Evolutionary conservation across 2,329 filamentous ascomycete genomes (phyloP).

Genomic region (Aspergillus tanneri): DNA sequence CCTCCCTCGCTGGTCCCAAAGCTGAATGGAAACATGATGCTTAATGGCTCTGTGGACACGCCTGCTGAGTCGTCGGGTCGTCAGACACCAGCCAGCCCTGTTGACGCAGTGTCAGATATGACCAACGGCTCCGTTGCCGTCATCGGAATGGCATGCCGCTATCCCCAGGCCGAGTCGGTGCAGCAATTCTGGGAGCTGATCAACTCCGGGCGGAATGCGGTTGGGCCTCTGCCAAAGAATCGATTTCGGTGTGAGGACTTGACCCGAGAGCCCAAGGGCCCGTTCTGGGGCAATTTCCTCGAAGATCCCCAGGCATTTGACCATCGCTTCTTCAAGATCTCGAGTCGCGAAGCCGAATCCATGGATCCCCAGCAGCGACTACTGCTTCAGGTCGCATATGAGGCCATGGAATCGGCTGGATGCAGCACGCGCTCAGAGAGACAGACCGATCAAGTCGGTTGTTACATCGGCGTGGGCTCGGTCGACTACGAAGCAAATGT

Average conservation of each 20-base stretch:
- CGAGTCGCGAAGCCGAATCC: conserved; percentile 24
- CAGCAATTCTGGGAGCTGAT: conserved; percentile 1
- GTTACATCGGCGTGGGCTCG: conserved; percentile 27
- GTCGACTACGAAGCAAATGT: conserved; percentile 32
- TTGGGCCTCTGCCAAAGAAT: background rate
- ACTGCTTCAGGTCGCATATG: conserved; percentile 30
- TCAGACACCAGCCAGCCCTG: too few species aligned
- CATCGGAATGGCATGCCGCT: conserved; percentile 1
- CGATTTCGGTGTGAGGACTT: conserved; percentile 5
- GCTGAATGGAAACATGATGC: too few species aligned
- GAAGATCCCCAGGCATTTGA: conserved; percentile 27
- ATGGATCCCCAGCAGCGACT: conserved; percentile 35
- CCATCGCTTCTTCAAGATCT: conserved; percentile 35
- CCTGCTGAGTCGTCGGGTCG: too few species aligned
- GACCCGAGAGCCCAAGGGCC: conserved; percentile 18
- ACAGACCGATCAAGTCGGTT: conserved; percentile 24
- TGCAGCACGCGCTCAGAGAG: conserved; percentile 20
- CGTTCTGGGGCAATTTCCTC: conserved; percentile 23
- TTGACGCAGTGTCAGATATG: too few species aligned
- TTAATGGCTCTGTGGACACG: too few species aligned
- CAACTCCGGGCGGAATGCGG: background rate
- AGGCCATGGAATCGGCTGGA: conserved; percentile 34
- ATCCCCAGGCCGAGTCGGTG: background rate
- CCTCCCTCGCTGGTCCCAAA: too few species aligned
- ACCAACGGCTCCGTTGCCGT: too few species aligned